Percentiles rank a stretch among this genome's conserved stretches.
phyloP scores from a whole-genome alignment of 2,329 filamentous ascomycete genomes.

The Drechslera avenae region DNA sequence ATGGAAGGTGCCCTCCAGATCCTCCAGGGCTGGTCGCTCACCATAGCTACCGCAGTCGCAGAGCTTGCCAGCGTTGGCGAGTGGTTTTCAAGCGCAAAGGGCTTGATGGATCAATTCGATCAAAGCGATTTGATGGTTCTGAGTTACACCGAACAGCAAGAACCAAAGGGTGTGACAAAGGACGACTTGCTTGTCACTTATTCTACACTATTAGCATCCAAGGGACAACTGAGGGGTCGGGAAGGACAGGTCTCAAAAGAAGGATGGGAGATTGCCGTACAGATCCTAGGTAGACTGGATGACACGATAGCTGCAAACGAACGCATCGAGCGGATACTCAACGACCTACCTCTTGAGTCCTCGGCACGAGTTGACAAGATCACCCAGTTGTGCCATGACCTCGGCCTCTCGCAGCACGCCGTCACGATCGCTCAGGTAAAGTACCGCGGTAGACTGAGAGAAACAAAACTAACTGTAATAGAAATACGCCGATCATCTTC shows the following conservation, averaged over 20 bases:
- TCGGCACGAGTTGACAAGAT: constrained; percentile 78
- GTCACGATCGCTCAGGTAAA: constrained; percentile 81
- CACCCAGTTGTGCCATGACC: constrained; percentile 74
- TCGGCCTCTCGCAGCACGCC: constrained; percentile 79
- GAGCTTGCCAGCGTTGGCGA: constrained; percentile 83
- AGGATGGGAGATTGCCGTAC: constrained; percentile 89
- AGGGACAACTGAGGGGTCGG: constrained; percentile 49
- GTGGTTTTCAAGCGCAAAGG: constrained; percentile 68
- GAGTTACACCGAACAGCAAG: constrained; percentile 57
- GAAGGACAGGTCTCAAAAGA: constrained; percentile 53
- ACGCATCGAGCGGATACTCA: constrained; percentile 74
- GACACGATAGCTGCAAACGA: constrained; percentile 72
- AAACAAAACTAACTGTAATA: constrained; percentile 47
- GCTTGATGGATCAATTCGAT: constrained; percentile 71
- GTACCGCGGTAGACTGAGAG: constrained; percentile 9
- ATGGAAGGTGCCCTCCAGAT: constrained; percentile 76
- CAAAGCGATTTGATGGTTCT: constrained; percentile 85
- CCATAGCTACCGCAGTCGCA: constrained; percentile 75
- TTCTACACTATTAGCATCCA: constrained; percentile 64
- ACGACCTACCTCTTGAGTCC: constrained; percentile 73
- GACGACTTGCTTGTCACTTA: constrained; percentile 81
- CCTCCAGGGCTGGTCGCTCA: constrained; percentile 78
- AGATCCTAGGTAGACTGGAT: constrained; percentile 81
- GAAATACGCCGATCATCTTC: constrained; percentile 82
- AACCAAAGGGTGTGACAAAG: constrained; percentile 62